These are phyloP conservation scores for Maudiozyma serrabonitensis DNA, from an alignment of 805 yeast species.

Conservation along the genomic window DNA sequence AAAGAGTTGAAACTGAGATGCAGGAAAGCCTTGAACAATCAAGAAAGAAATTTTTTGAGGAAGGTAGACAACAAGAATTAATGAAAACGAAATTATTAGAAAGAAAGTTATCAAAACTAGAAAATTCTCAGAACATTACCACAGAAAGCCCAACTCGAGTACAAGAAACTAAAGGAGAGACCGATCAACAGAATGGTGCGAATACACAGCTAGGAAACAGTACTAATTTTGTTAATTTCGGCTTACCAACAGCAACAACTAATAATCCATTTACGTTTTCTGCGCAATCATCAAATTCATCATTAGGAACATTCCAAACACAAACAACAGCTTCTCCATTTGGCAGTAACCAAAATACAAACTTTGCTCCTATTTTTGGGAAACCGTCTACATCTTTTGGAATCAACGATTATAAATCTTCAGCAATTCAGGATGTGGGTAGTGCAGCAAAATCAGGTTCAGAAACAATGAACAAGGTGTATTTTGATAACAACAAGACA, in stretches of 20 bases:
- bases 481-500: neutral
- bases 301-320: neutral
- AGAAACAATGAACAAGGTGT: too few relatives aligned
- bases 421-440: neutral
- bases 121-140: constrained; percentile 3
- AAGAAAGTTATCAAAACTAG: constrained; percentile 25
- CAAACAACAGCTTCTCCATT: neutral
- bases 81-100: constrained; percentile 25
- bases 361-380: neutral
- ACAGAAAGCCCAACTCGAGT: too few relatives aligned
- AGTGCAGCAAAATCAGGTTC: too few relatives aligned
- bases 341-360: neutral
- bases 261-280: neutral
- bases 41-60: constrained; percentile 25
- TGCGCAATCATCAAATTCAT: neutral
- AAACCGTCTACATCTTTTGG: neutral
- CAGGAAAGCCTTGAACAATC: constrained; percentile 13
- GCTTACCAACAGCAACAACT: neutral
- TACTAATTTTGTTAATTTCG: neutral
- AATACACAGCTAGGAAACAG: too few relatives aligned
- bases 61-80: constrained; percentile 26
- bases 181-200: too few relatives aligned
- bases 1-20: constrained; percentile 16
- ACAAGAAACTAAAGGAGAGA: too few relatives aligned
- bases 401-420: neutral